A percentile compares a stretch with the other conserved stretches of the same genome.
Evolutionary conservation across 1,139 yeast species (phyloP).

Genomic region (Kurtzmaniella quercitrusa): DNA sequence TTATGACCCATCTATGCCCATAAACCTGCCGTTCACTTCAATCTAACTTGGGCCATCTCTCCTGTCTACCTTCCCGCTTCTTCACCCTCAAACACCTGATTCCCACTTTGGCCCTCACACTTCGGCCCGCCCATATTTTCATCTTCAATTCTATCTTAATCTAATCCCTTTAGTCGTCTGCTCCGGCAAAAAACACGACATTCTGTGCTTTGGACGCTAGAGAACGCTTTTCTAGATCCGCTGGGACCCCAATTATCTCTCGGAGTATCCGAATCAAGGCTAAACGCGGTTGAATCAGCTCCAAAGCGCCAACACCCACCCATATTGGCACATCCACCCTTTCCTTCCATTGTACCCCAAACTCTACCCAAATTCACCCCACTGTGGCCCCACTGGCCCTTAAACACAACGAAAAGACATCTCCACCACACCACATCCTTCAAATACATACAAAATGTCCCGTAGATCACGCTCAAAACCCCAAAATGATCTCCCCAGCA

Average conservation of each 20-base stretch:
- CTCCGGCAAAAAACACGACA: not conserved
- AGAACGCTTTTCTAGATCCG: no score
- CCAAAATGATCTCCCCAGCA: constrained; percentile 3
- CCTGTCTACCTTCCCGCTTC: not conserved
- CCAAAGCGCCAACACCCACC: no score
- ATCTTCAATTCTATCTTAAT: not conserved
- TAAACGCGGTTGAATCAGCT: no score
- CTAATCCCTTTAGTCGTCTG: not conserved
- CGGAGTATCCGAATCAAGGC: no score
- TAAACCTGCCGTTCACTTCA: no score
- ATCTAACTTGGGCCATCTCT: no score
- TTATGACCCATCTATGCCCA: no score
- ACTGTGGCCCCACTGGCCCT: not conserved
- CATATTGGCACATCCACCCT: no score
- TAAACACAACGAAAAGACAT: not conserved
- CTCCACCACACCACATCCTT: not conserved
- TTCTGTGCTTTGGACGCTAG: not conserved
- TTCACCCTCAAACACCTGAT: not conserved
- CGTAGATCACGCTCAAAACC: constrained; percentile 7
- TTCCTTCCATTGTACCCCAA: no score
- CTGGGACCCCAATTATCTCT: no score
- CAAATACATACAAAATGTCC: constrained; percentile 3
- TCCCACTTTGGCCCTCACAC: not conserved
- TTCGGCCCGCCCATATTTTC: not conserved
- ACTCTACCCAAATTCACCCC: not conserved